Base-by-base conservation (phyloP, 768 basidiomycete genomes). In the Boletellus ananas region DNA sequence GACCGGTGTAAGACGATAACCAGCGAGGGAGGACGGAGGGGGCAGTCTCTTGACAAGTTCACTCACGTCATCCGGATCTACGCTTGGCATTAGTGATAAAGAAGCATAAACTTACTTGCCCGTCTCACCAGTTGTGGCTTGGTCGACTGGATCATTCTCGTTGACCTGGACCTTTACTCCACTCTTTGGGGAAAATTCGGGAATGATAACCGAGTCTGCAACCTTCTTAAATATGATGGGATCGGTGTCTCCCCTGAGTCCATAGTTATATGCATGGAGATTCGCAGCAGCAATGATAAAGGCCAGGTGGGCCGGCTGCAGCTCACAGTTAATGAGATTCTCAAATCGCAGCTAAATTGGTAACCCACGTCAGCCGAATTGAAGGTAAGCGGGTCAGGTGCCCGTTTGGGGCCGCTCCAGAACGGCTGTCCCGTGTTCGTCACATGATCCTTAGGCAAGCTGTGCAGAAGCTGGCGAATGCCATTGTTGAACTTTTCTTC, bases 331-430 rank as follows among this genome's bases (percentile, higher is more conserved):
- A 58, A 38, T 49, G 29, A 56, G 7, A 25, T 40, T 49, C 47
- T 49, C 17, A 40, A 35, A 21, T 25, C 11, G 23, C 27, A 42
- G 56, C 25, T 40, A 13, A 23, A 13, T 7, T 16, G 43, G 18
- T 6, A 42, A 73, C 89, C 69, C 63, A 97, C 95, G 62, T 97
- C 85, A 57, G 78, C 85, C 10, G 90, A 80, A 70, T 94, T 78
- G 71, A 98, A 99, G 6, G 75, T 74, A 55, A 99, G 74, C 23
- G 95, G 77, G 43, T 97, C 93, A 12, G 96, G 96, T 7, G 94
- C 95, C 52, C 96, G 83, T 76, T 99, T 99, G 3, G 96, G 96
- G 17, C 94, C 93, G 59, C 92, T 94, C 96, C 96, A 99, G 80
- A 99, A 99, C 11, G 94, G 94, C 59, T 93, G 90, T 6, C 96